Evolutionary conservation across 768 basidiomycete species (phyloP), one percentile per base, ranked within the genome.

Genomic region (Pholiota molesta): DNA sequence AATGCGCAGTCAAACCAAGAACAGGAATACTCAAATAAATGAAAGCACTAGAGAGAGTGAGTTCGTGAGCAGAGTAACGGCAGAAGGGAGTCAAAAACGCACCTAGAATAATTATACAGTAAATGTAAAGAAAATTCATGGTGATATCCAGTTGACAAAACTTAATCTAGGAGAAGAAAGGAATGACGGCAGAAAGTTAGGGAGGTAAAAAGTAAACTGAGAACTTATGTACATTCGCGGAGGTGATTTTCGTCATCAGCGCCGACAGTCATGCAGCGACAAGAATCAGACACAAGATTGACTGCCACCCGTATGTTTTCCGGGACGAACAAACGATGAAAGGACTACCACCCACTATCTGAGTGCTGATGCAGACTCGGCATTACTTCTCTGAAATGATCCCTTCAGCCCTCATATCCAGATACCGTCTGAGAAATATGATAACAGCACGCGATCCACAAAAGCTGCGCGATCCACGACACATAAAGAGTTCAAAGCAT

Each of bases 1-100:
- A 63, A 40, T 61, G 62, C 5, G 60, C 62, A 14, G 42, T 51
- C 13, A 63, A 47, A 16, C 65, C 62, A 31, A 66, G 65, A 9
- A 35, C 5, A 7, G 65, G 42, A 10, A 57, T 19, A 11, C 44
- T 44, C 6, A 57, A 17, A 57, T 57, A 11, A 57, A 26, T 47
- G 44, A 31, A 45, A 57, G 56, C 16, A 42, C 56, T 57, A 45
- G 11, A 49, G 4, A 44, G 2, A n/a, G 6, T 17, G 28, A 3
- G 14, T 26, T 40, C 6, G 17, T 26, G 21, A 21, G 21, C 8
- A 29, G 23, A 21, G 0, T 16, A n/a, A 17, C 14, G 45, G 14
- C 19, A 26, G 8, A 57, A 17, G 16, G 5, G n/a, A 13, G 29
- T 5, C 0, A n/a, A 9, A 19, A 17, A 33, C 17, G 6, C 13